Percentiles rank a stretch among this genome's conserved stretches.
These are phyloP conservation scores for Cryptomeria japonica DNA, from an alignment of 75 land plant species.

Conservation along the genomic window DNA sequence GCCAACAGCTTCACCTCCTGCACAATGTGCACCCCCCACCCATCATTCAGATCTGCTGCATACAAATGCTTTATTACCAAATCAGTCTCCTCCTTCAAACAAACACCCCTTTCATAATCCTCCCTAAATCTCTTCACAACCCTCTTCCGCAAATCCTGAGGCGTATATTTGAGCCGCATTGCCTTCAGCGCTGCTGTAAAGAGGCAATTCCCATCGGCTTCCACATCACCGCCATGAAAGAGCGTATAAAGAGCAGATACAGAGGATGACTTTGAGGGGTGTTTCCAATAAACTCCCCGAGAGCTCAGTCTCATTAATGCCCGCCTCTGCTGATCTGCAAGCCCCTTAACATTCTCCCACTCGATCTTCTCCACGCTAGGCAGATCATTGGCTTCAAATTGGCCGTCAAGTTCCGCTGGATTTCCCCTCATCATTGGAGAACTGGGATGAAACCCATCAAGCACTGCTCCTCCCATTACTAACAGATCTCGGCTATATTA, in stretches of 20 bases:
- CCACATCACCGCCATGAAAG: slow-evolving; percentile 90
- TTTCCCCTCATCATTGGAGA: background rate
- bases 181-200: slow-evolving; percentile 72
- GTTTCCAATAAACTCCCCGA: slow-evolving; percentile 74
- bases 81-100: slow-evolving; percentile 21
- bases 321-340: slow-evolving; percentile 68
- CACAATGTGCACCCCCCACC: slow-evolving; percentile 89
- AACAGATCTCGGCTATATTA: background rate
- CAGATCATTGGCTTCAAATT: background rate
- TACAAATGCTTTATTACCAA: slow-evolving; percentile 65
- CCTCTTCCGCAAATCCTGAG: slow-evolving; percentile 61
- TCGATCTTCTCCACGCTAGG: background rate
- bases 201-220: slow-evolving; percentile 86
- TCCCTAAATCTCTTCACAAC: slow-evolving; percentile 68
- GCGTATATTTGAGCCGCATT: slow-evolving; percentile 41
- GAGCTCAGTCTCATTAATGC: slow-evolving; percentile 33
- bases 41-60: slow-evolving; percentile 68
- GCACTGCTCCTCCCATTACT: background rate
- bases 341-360: slow-evolving; percentile 67
- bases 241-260: slow-evolving; percentile 23
- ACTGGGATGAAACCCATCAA: slow-evolving; percentile 1
- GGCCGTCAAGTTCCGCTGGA: background rate
- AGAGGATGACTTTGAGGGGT: slow-evolving; percentile 25
- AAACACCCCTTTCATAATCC: slow-evolving; percentile 34
- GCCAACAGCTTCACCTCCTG: slow-evolving; percentile 89